Evolutionary conservation across 139 green algal species (phyloP).

Genomic region (Desmodesmus armatus): DNA sequence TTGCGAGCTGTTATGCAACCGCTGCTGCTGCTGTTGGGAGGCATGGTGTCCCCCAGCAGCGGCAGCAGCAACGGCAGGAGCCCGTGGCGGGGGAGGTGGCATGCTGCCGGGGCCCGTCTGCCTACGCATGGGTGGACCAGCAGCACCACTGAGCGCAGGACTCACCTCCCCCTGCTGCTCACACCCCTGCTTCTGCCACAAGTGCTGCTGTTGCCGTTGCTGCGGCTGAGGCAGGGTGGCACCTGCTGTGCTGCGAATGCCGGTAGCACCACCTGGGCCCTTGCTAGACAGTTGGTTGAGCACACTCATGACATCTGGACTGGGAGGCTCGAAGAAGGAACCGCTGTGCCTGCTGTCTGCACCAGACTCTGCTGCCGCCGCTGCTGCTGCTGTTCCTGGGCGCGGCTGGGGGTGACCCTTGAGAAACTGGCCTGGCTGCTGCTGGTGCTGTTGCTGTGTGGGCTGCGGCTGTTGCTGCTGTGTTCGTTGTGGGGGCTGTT

Average conservation of each 20-base stretch:
- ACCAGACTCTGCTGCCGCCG: not conserved
- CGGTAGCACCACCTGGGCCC: too few relatives aligned
- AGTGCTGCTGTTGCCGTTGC: not conserved
- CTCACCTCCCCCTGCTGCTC: not conserved
- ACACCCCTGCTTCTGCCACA: not conserved
- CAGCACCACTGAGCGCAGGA: too few relatives aligned
- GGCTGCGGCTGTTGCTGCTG: slow-evolving; percentile 20
- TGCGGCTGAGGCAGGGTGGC: not conserved
- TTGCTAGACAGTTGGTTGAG: too few relatives aligned
- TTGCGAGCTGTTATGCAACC: not conserved
- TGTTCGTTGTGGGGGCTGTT: not conserved
- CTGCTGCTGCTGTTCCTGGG: not conserved
- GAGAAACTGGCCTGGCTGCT: not conserved
- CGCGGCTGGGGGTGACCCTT: not conserved
- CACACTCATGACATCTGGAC: too few relatives aligned
- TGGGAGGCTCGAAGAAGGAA: too few relatives aligned
- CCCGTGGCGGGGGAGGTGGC: too few relatives aligned
- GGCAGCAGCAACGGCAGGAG: too few relatives aligned
- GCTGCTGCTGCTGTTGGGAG: slow-evolving; percentile 19
- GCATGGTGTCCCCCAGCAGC: too few relatives aligned
- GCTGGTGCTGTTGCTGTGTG: slow-evolving; percentile 8
- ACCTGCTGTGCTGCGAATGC: not conserved
- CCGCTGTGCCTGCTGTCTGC: too few relatives aligned
- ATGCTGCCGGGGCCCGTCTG: too few relatives aligned
- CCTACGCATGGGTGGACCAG: too few relatives aligned